Evolutionary conservation across 106 monocot genomes (phyloP).

Genomic region (Dioscorea dumetorum): DNA sequence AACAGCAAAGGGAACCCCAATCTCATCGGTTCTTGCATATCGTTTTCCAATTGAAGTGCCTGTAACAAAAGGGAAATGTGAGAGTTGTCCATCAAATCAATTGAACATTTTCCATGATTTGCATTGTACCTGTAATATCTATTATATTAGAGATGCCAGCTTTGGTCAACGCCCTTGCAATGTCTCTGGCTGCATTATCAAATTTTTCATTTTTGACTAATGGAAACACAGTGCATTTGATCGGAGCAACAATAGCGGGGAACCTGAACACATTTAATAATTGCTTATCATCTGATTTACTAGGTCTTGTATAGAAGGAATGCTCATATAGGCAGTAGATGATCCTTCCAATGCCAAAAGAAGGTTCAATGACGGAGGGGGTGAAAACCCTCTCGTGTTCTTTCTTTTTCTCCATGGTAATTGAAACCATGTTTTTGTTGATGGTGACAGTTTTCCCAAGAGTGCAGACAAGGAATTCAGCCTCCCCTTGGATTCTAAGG

Average conservation of each 20-base stretch:
- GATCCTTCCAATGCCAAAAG: conserved; percentile 95
- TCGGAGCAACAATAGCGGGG: conserved; percentile 82
- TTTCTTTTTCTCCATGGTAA: conserved; percentile 75
- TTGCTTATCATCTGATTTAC: conserved; percentile 75
- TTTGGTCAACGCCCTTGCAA: conserved; percentile 55
- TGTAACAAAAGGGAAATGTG: conserved; percentile 11
- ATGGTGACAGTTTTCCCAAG: conserved; percentile 70
- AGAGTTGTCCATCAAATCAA: background rate
- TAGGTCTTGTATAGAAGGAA: conserved; percentile 72
- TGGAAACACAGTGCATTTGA: conserved; percentile 95
- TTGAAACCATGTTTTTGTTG: conserved; percentile 86
- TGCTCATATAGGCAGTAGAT: conserved; percentile 97
- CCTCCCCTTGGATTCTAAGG: conserved; percentile 80
- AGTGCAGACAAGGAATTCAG: conserved; percentile 70
- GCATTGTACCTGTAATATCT: conserved; percentile 77
- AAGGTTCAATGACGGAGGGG: conserved; percentile 95
- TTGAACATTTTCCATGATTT: background rate
- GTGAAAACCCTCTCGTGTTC: conserved; percentile 95
- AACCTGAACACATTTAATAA: conserved; percentile 88
- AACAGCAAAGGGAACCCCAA: conserved; percentile 81
- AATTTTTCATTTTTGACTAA: conserved; percentile 73
- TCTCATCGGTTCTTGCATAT: conserved; percentile 73
- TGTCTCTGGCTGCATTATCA: conserved; percentile 71
- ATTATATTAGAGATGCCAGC: conserved; percentile 88
- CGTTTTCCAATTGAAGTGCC: conserved; percentile 93